Evolutionary conservation across 2,329 filamentous ascomycete genomes (phyloP).

Genomic region (Dothistroma pini): DNA sequence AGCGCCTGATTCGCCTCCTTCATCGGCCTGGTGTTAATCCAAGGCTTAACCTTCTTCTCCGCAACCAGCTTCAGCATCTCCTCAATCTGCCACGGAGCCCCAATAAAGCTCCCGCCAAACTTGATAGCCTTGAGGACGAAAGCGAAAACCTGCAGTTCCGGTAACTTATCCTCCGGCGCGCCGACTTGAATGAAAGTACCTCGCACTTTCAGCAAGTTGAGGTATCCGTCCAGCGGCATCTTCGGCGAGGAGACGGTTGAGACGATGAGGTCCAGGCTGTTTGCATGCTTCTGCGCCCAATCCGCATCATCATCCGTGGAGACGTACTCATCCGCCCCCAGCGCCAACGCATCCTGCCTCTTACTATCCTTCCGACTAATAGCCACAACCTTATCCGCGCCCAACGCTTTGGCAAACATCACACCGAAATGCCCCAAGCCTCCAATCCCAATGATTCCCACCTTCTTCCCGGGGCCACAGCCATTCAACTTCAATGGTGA

Average conservation of each 20-base stretch:
- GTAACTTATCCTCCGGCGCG: conserved; percentile 56
- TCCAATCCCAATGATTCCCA: conserved; percentile 69
- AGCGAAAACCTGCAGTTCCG: conserved; percentile 53
- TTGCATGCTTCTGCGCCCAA: conserved; percentile 55
- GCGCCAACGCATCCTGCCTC: conserved; percentile 55
- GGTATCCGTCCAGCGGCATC: conserved; percentile 63
- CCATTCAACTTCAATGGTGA: conserved; percentile 64
- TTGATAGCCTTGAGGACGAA: conserved; percentile 54
- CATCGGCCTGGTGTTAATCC: conserved; percentile 59
- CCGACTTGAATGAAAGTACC: conserved; percentile 65
- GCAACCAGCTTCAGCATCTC: conserved; percentile 60
- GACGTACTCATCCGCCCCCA: conserved; percentile 59
- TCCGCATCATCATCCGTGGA: conserved; percentile 54
- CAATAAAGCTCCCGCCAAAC: conserved; percentile 46
- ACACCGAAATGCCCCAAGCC: conserved; percentile 63
- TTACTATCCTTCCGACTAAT: conserved; percentile 60
- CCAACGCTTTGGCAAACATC: conserved; percentile 66
- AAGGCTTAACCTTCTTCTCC: conserved; percentile 55
- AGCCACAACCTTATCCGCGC: conserved; percentile 61
- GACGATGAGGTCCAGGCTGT: conserved; percentile 56
- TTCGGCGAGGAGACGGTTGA: conserved; percentile 54
- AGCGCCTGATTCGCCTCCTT: conserved; percentile 56
- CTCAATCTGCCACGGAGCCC: conserved; percentile 53
- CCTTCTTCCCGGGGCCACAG: conserved; percentile 64
- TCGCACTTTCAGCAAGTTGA: conserved; percentile 56